Evolutionary conservation across 2,329 filamentous ascomycete genomes (phyloP).

Genomic region (Ophiostoma sp.): DNA sequence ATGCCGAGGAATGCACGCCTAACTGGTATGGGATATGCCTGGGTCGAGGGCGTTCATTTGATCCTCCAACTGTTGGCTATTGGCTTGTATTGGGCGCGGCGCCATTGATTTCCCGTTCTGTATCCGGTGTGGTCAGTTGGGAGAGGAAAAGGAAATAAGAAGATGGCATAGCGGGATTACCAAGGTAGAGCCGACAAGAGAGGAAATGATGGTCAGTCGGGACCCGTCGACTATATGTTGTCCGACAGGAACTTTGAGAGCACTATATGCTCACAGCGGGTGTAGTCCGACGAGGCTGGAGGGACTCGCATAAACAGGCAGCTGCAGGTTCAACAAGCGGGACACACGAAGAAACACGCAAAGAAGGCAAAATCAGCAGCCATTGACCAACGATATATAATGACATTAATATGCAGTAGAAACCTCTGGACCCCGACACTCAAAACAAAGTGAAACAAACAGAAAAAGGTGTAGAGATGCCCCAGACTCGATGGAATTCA

Average conservation of each 20-base stretch:
- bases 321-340: no score
- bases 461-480: background rate
- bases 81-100: background rate
- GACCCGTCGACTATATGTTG: conserved; percentile 6
- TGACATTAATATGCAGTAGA: background rate
- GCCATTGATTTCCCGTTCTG: background rate
- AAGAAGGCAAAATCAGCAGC: no score
- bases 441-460: background rate
- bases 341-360: no score
- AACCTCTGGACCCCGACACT: background rate
- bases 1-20: background rate
- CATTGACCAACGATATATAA: background rate
- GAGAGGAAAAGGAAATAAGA: background rate
- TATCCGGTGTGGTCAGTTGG: background rate
- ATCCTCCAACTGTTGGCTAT: background rate
- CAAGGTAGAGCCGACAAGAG: background rate
- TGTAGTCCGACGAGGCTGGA: background rate
- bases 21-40: background rate
- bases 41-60: background rate
- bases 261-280: background rate
- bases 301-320: no score
- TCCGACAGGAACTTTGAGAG: background rate
- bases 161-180: background rate
- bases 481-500: background rate
- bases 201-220: conserved; percentile 6